Percentiles rank a stretch among this genome's conserved stretches.
Evolutionary conservation across 2,329 filamentous ascomycete genomes (phyloP).

Genomic region (Alternaria incomplexa): DNA sequence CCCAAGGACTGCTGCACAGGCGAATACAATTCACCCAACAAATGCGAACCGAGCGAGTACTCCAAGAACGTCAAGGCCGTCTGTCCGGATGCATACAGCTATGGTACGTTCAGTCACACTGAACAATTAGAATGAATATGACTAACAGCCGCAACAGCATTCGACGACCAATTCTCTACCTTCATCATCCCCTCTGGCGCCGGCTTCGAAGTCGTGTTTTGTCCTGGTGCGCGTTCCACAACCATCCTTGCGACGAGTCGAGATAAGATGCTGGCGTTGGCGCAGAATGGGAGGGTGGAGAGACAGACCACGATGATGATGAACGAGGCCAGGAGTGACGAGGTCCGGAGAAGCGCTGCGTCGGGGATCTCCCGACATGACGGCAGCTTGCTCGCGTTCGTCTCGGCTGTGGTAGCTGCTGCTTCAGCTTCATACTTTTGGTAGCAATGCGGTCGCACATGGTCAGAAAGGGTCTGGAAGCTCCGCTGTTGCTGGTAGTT

Average conservation of each 20-base stretch:
- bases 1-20: slow-evolving; percentile 79
- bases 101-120: slow-evolving; percentile 55
- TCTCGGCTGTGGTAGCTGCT: slow-evolving; percentile 3
- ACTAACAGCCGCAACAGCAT: slow-evolving; percentile 47
- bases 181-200: slow-evolving; percentile 68
- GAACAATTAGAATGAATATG: too few relatives aligned
- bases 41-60: slow-evolving; percentile 72
- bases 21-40: slow-evolving; percentile 65
- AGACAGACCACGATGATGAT: slow-evolving; percentile 30
- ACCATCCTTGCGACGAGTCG: slow-evolving; percentile 53
- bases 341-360: slow-evolving; percentile 27
- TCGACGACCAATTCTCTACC: slow-evolving; percentile 63
- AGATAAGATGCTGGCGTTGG: slow-evolving; percentile 42
- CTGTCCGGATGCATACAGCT: slow-evolving; percentile 86
- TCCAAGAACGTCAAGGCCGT: slow-evolving; percentile 72
- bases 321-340: slow-evolving; percentile 19
- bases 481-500: slow-evolving; percentile 1
- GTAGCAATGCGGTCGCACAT: not conserved
- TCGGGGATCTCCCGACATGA: not conserved
- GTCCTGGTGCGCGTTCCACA: slow-evolving; percentile 64
- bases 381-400: slow-evolving; percentile 14
- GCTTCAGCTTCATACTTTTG: not conserved
- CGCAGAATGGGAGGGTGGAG: slow-evolving; percentile 39
- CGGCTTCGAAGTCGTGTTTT: slow-evolving; percentile 80
- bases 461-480: not conserved